phyloP scores from a whole-genome alignment of 1,284 basidiomycete genomes.

The Naganishia liquefaciens region DNA sequence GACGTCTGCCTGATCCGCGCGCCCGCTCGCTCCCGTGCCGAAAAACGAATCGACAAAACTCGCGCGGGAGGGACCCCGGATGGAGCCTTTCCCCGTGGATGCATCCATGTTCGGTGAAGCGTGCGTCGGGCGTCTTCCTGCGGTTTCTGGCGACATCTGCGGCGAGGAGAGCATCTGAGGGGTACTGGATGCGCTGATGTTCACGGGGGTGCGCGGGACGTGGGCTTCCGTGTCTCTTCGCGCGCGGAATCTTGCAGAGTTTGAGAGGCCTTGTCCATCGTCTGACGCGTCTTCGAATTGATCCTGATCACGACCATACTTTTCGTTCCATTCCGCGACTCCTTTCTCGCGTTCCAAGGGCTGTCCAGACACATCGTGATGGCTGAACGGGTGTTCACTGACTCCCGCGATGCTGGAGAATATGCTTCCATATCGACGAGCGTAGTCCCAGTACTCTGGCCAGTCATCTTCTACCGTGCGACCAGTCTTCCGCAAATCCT shows the following conservation, averaged over 20 bases:
- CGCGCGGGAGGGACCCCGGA: slow-evolving; percentile 21
- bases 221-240: slow-evolving; percentile 48
- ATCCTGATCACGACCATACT: neutral
- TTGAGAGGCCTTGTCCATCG: slow-evolving; percentile 6
- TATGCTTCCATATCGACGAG: slow-evolving; percentile 57
- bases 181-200: slow-evolving; percentile 16
- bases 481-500: slow-evolving; percentile 88
- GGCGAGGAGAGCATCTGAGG: slow-evolving; percentile 5
- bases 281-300: slow-evolving; percentile 13
- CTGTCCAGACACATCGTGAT: neutral
- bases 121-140: neutral
- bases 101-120: neutral
- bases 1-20: neutral
- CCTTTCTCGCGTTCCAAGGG: slow-evolving; percentile 13
- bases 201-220: slow-evolving; percentile 33
- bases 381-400: slow-evolving; percentile 2
- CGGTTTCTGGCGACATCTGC: slow-evolving; percentile 2
- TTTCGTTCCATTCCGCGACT: slow-evolving; percentile 6
- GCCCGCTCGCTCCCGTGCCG: slow-evolving; percentile 8
- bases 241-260: slow-evolving; percentile 32
- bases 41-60: slow-evolving; percentile 30
- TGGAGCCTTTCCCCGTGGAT: slow-evolving; percentile 1
- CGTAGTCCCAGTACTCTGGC: slow-evolving; percentile 94
- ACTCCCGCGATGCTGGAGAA: slow-evolving; percentile 82
- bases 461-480: slow-evolving; percentile 89